Base-by-base conservation (phyloP, 257 asterid genomes). In the Knoxia roxburghii region DNA sequence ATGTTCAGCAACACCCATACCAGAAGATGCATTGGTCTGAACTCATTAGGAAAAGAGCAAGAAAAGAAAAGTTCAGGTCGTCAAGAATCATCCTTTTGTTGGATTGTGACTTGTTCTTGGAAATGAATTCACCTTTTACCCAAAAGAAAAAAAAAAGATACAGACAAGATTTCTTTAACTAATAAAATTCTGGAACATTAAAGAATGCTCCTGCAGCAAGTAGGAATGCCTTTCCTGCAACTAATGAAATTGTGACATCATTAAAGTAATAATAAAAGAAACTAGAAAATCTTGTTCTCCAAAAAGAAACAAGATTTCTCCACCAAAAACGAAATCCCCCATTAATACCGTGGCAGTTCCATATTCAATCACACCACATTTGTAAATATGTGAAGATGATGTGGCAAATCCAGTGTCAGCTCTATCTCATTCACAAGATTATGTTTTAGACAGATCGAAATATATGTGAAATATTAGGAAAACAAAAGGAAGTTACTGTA, bases 1-100 rank as follows among this genome's bases (percentile, higher is more conserved):
- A 59, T 86, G 82, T 13, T 86, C 89, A 53, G 86, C 88, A 61
- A 86, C 89, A 56, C 83, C 89, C 93, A 86, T 84, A 14, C 86
- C 89, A 5, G 85, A 86, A 26, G 84, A 79, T 37, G 89, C 84
- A 69, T 81, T 86, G 62, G 76, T 70, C 87, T 85, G 78, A 45
- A 72, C 65, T 26, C 52, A 48, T 50, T 68, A 17, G 24, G 13
- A 57, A 59, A 32, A 59, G 21, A 27, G 17, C 43, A 60, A 39
- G 0, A 35, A n/a, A 12, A 68, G 9, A 29, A 13, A 72, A 48
- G 15, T 20, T 35, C 11, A 32, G 33, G n/a, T 18, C n/a, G n/a
- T n/a, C n/a, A n/a, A n/a, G n/a, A n/a, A n/a, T n/a, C n/a, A n/a
- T n/a, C n/a, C n/a, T n/a, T n/a, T n/a, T n/a, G n/a, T n/a, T n/a